Evolutionary conservation across 2,329 filamentous ascomycete genomes (phyloP), one percentile per base, ranked within the genome.

Genomic region (Nemania sp.): DNA sequence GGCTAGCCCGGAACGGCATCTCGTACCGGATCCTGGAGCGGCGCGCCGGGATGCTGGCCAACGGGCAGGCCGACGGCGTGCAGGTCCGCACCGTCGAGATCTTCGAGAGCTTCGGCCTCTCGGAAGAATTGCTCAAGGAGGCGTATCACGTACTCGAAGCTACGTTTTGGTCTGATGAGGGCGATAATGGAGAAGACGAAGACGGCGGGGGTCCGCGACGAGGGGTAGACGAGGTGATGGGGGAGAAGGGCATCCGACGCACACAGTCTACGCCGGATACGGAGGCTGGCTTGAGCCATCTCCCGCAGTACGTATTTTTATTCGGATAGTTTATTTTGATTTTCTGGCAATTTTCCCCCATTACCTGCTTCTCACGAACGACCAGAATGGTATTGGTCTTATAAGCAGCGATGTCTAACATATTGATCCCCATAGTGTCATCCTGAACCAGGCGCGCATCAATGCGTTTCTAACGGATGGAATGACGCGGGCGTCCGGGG

Each of bases 11-110:
- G 20, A 82, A 80, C 70, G 80, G 80, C n/a, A 77, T 88, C 62
- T 72, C 74, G 21, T 87, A 80, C 75, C 81, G 77, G 45, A 80
- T 89, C 25, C 75, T 89, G 0, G 87, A 90, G 66, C 79, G 78
- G 5, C 80, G 83, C 5, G 60, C 73, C 3, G 85, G 84, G 0
- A 84, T 83, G 0, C 76, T 89, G 51, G 68, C 77, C 42, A 77
- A 80, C 47, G 87, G 86, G 2, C 85, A 89, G 72, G 87, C 87
- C 13, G 87, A 90, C 61, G 84, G 85, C 1, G 82, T 86, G 17
- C 83, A 87, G 71, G 83, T 81, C 57, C 82, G 84, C 1, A 86
- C 84, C 0, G 83, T 87, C 13, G 85, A 88, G 69, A 80, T 88
- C 20, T 85, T 87, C 52, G 84, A 87, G 67, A 83, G 81, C 46